Conservation (phyloP, 176 grass and related monocot species). For the Avena eriantha region DNA sequence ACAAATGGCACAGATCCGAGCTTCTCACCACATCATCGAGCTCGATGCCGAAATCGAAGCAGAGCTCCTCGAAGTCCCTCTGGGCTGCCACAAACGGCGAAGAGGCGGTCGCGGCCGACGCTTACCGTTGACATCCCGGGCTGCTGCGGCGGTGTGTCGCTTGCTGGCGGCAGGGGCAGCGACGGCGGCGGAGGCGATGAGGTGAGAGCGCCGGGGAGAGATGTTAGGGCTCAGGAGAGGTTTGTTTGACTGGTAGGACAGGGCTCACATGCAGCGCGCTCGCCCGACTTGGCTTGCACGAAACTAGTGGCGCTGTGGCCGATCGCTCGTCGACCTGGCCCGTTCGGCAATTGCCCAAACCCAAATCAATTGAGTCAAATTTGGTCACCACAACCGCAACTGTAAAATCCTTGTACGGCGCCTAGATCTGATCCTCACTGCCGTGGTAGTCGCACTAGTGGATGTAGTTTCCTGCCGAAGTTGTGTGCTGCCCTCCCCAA, state of each 20-base stretch:
- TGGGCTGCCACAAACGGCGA: conserved; percentile 57
- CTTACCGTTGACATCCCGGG: conserved; percentile 67
- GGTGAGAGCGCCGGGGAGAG: background rate
- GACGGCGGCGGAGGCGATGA: conserved; percentile 1
- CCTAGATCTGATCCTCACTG: too few species aligned
- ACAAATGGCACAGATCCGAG: background rate
- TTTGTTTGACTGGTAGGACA: background rate
- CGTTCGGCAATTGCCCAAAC: too few species aligned
- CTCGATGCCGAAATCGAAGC: conserved; percentile 98
- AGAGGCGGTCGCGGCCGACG: conserved; percentile 79
- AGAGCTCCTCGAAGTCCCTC: conserved; percentile 79
- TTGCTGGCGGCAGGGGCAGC: background rate
- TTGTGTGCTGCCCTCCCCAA: too few species aligned
- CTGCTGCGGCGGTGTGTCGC: background rate
- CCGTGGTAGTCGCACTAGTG: too few species aligned
- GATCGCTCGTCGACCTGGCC: too few species aligned
- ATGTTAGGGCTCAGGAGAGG: background rate
- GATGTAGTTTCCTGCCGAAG: too few species aligned
- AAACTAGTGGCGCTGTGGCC: background rate
- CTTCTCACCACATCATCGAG: conserved; percentile 85
- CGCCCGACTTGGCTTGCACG: background rate
- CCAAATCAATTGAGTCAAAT: too few species aligned
- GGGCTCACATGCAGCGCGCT: background rate
- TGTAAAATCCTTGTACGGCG: too few species aligned
- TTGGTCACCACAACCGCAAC: too few species aligned